Evolutionary conservation across 2,329 filamentous ascomycete species (phyloP).

Genomic region (Trichoderma oligosporum): DNA sequence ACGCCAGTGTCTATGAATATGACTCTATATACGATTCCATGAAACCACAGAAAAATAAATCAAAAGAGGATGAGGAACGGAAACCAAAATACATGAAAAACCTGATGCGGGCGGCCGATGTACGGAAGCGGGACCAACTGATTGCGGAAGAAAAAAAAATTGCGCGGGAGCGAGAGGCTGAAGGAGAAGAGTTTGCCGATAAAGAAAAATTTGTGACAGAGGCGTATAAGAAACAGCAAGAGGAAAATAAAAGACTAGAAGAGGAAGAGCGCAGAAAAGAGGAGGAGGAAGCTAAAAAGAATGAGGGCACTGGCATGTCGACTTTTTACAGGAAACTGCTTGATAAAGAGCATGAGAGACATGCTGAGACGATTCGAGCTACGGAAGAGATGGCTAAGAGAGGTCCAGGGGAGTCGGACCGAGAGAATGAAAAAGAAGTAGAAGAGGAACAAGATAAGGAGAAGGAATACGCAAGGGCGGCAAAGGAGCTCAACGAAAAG

Average conservation of each 20-base stretch:
- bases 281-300: constrained; percentile 61
- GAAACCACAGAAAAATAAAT: constrained; percentile 60
- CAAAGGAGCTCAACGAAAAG: constrained; percentile 61
- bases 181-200: constrained; percentile 75
- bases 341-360: constrained; percentile 64
- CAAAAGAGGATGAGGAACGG: constrained; percentile 51
- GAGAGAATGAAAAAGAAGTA: constrained; percentile 35
- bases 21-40: constrained; percentile 77
- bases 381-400: constrained; percentile 52
- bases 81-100: constrained; percentile 77
- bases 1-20: constrained; percentile 80
- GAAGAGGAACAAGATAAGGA: constrained; percentile 45
- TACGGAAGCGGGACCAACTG: constrained; percentile 72
- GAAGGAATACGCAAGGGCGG: constrained; percentile 60
- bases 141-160: constrained; percentile 79
- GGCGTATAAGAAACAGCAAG: constrained; percentile 77
- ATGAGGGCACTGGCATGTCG: constrained; percentile 65
- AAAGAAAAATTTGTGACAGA: constrained; percentile 86
- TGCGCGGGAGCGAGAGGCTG: constrained; percentile 70
- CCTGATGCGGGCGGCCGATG: constrained; percentile 67
- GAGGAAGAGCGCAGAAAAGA: constrained; percentile 66
- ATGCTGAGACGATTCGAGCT: constrained; percentile 66
- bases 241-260: constrained; percentile 66
- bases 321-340: constrained; percentile 74
- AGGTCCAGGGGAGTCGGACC: constrained; percentile 29